Conservation (phyloP, 1,284 basidiomycete genomes). For the Cutaneotrichosporon daszewskae region DNA sequence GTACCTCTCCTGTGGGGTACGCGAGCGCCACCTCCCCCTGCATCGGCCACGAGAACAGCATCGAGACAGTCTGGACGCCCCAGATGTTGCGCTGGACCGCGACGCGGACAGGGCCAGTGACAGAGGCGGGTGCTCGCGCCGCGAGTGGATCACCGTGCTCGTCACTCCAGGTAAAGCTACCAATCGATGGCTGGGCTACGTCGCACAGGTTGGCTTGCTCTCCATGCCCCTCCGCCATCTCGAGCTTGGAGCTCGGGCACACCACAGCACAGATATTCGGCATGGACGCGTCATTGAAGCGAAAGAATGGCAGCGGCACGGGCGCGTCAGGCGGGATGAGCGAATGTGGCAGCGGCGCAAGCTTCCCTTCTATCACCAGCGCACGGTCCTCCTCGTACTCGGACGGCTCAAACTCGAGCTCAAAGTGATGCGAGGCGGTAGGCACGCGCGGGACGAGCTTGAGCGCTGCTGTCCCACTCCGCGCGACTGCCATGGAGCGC, state of each 20-base stretch:
- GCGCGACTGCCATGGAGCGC: constrained; percentile 2
- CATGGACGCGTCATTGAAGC: constrained; percentile 12
- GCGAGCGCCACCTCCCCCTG: constrained; percentile 20
- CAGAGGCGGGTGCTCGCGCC: background rate
- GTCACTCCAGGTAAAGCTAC: constrained; percentile 24
- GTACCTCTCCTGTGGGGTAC: constrained; percentile 7
- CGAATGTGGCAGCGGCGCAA: constrained; percentile 23
- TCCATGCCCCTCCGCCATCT: background rate
- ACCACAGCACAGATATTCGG: constrained; percentile 4
- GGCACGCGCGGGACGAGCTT: constrained; percentile 8
- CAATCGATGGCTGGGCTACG: constrained; percentile 2
- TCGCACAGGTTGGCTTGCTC: constrained; percentile 1
- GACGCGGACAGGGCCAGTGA: constrained; percentile 25
- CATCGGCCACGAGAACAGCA: constrained; percentile 23
- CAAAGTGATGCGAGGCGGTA: constrained; percentile 17
- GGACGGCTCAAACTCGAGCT: constrained; percentile 18
- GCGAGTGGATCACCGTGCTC: constrained; percentile 5
- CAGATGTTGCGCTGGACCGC: constrained; percentile 20
- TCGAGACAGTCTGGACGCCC: constrained; percentile 19
- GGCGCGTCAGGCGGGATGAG: constrained; percentile 24
- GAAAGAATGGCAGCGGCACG: constrained; percentile 27
- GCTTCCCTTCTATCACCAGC: constrained; percentile 18
- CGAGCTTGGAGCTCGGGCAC: constrained; percentile 6
- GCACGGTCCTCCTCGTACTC: constrained; percentile 13
- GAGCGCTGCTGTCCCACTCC: background rate